Evolutionary conservation across 129 eudicot genomes (phyloP).

Genomic region (Heracleum sosnowskyi): DNA sequence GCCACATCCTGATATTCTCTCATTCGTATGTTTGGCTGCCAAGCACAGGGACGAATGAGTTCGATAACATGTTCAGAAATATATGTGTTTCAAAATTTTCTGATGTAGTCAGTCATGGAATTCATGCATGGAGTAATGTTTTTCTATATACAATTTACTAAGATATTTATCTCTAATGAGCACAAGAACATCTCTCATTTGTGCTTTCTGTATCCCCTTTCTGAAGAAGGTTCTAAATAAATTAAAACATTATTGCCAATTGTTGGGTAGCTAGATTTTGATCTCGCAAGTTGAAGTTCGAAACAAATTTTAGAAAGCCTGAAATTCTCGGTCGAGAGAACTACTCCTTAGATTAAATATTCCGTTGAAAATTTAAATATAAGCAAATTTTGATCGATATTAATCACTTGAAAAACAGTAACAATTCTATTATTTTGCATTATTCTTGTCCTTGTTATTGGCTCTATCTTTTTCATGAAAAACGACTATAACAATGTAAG

Average conservation of each 20-base stretch:
- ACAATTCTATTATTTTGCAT: no score
- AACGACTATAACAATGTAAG: no score
- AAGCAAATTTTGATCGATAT: no score
- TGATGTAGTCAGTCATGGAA: not conserved
- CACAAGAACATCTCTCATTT: not conserved
- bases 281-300: not conserved
- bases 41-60: not conserved
- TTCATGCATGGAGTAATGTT: not conserved
- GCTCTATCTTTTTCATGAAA: no score
- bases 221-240: not conserved
- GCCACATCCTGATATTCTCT: constrained; percentile 32
- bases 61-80: not conserved
- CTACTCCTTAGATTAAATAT: no score
- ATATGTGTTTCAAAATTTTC: not conserved
- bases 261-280: not conserved
- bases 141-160: not conserved
- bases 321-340: no score
- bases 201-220: not conserved
- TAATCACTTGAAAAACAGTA: no score
- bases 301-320: no score
- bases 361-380: no score
- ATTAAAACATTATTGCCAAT: not conserved
- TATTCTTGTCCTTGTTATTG: no score
- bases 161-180: not conserved
- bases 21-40: constrained; percentile 16